Base-by-base conservation (phyloP, 2,329 filamentous ascomycete genomes). In the Aspergillus hiratsukae region DNA sequence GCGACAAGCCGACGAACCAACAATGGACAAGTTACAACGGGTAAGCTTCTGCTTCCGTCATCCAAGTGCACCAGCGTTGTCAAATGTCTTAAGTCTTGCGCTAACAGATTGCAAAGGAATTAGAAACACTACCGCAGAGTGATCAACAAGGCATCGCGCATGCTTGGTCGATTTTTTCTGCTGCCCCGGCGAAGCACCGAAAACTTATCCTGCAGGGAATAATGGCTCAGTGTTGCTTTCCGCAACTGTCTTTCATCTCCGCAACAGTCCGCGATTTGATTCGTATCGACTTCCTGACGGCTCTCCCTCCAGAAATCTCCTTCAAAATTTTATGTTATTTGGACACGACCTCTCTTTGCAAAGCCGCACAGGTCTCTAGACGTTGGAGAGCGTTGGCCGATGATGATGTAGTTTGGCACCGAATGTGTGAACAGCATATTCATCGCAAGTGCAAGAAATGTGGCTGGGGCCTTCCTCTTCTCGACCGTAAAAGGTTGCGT, bases 371-470 rank as follows among this genome's bases (percentile, higher is more conserved):
- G 73, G 94, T 99, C 54, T 97, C 91, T 71, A 85, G 87, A 57
- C 83, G 87, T 65, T 99, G 94, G 94, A 84, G 90, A 60, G 84
- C 84, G 56, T 78, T 99, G 43, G 93, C 94, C n/a, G 94, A 97
- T 66, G 93, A 97, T 69, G 93, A 99, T 72, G 89, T 96, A 8
- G 93, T 99, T 3, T 99, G 94, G 94, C 90, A 97, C 70, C 89
- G 88, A 61, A 97, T 97, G 92, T 99, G 94, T 71, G 91, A 96
- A 73, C 93, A 97, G 70, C 92, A 96, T 72, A 95, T 97, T 65
- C 90, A 95, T 71, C 82, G 91, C 58, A 96, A 96, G 71, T 97
- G 92, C 73, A 92, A 87, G 58, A 96, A 94, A 70, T 99, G 94
- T 70, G 93, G 94, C 25, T 97, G 92, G 91, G 94, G 94, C 2